Conservation (phyloP, 2,329 filamentous ascomycete species). For the Aureobasidium sp. region DNA sequence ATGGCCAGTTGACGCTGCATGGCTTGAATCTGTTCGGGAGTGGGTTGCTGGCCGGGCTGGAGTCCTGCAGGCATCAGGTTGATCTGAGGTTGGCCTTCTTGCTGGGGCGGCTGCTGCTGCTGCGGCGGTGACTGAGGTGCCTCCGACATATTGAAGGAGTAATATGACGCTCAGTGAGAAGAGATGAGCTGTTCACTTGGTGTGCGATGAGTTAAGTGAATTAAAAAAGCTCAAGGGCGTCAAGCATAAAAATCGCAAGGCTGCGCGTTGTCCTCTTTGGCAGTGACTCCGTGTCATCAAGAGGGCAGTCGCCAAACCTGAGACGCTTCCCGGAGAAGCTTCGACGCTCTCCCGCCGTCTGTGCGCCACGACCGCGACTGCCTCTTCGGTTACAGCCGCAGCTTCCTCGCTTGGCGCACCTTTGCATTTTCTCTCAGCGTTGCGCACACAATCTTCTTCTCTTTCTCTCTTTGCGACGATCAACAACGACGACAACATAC, state of each 20-base stretch:
- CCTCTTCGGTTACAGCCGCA: slow-evolving; percentile 10
- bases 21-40: slow-evolving; percentile 74
- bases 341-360: background rate
- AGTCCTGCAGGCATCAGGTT: slow-evolving; percentile 15
- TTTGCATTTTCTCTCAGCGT: slow-evolving; percentile 11
- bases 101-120: slow-evolving; percentile 11
- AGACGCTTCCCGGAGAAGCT: background rate
- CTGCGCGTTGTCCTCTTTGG: background rate
- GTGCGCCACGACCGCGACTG: background rate
- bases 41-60: slow-evolving; percentile 49
- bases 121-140: slow-evolving; percentile 16
- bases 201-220: background rate
- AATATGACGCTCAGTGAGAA: background rate
- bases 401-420: slow-evolving; percentile 13
- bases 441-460: background rate
- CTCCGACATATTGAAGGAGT: slow-evolving; percentile 18
- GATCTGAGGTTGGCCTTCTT: slow-evolving; percentile 5
- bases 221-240: background rate
- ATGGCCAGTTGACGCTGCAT: slow-evolving; percentile 78
- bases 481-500: slow-evolving; percentile 11
- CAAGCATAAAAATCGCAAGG: background rate
- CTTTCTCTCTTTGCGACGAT: slow-evolving; percentile 13
- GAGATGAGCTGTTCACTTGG: background rate
- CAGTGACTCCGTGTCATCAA: slow-evolving; percentile 13
- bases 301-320: background rate